Conservation (phyloP, 2,329 filamentous ascomycete genomes). For the Penicillium sp. region DNA sequence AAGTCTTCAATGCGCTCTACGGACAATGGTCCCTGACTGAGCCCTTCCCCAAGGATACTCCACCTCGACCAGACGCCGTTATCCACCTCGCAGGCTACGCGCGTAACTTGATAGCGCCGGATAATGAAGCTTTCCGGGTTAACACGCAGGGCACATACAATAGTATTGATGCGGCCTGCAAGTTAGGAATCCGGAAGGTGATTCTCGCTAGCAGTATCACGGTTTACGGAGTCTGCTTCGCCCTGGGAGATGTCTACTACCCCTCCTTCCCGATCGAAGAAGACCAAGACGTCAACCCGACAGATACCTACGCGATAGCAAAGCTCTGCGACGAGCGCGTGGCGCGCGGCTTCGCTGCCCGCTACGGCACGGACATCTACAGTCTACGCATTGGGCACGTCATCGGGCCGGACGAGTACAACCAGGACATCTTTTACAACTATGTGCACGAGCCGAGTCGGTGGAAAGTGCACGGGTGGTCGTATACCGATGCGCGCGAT, state of each 20-base stretch:
- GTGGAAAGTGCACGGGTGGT: slow-evolving; percentile 62
- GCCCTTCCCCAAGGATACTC: slow-evolving; percentile 39
- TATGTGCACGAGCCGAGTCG: slow-evolving; percentile 54
- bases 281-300: slow-evolving; percentile 61
- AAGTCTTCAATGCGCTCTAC: slow-evolving; percentile 59
- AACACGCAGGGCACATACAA: slow-evolving; percentile 63
- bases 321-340: slow-evolving; percentile 62
- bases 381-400: slow-evolving; percentile 63
- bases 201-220: slow-evolving; percentile 62
- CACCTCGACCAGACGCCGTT: slow-evolving; percentile 57
- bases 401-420: slow-evolving; percentile 63
- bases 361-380: slow-evolving; percentile 61
- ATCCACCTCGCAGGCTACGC: slow-evolving; percentile 64
- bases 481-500: slow-evolving; percentile 64
- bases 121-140: slow-evolving; percentile 60
- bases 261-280: slow-evolving; percentile 62
- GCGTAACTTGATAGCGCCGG: slow-evolving; percentile 62
- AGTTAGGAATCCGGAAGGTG: slow-evolving; percentile 63
- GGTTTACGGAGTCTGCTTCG: slow-evolving; percentile 65
- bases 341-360: slow-evolving; percentile 57
- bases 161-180: slow-evolving; percentile 63
- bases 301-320: slow-evolving; percentile 62
- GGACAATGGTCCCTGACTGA: slow-evolving; percentile 57
- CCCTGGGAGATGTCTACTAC: slow-evolving; percentile 59
- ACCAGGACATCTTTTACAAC: slow-evolving; percentile 50